Percentiles rank a stretch among this genome's conserved stretches.
Evolutionary conservation across 495 filamentous ascomycete genomes (phyloP).

Genomic region (Daldinia grandis): DNA sequence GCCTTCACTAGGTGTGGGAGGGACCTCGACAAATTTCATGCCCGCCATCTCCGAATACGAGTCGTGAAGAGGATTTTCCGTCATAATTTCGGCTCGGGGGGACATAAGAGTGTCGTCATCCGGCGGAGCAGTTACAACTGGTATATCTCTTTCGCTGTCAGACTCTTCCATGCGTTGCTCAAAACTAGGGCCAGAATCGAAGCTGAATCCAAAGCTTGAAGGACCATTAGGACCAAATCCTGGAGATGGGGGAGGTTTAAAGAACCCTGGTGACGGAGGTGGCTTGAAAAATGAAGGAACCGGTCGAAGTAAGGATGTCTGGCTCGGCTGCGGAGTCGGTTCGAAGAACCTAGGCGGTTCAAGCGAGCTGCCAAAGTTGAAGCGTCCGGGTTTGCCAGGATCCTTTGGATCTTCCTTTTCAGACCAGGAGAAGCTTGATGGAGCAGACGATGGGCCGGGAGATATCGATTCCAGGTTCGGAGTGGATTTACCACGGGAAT

Average conservation of each 20-base stretch:
- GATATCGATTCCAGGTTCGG: constrained; percentile 57
- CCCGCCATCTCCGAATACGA: constrained; percentile 49
- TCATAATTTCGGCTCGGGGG: constrained; percentile 61
- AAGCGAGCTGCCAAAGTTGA: constrained; percentile 48
- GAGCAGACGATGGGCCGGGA: constrained; percentile 67
- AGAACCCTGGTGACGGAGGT: constrained; percentile 40
- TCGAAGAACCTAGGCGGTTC: constrained; percentile 45
- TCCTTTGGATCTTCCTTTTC: constrained; percentile 55
- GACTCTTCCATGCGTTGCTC: constrained; percentile 29
- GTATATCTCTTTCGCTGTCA: constrained; percentile 40
- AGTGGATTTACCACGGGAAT: constrained; percentile 52
- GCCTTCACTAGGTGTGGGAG: constrained; percentile 54
- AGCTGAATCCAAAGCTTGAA: constrained; percentile 48
- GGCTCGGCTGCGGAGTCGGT: constrained; percentile 31
- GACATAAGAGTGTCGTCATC: constrained; percentile 59
- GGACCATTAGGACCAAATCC: constrained; percentile 48
- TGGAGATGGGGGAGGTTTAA: constrained; percentile 45
- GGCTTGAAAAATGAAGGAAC: constrained; percentile 46
- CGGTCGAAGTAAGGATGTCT: constrained; percentile 33
- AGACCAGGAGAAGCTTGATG: constrained; percentile 61
- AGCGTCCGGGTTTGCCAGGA: constrained; percentile 44
- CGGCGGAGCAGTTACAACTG: constrained; percentile 44
- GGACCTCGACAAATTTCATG: constrained; percentile 57
- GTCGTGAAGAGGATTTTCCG: constrained; percentile 59
- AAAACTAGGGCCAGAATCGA: constrained; percentile 37